Percentiles rank a stretch among this genome's conserved stretches.
These are phyloP conservation scores for Catunica adiposa DNA, from an alignment of 2,329 filamentous ascomycete genomes.

Conservation along the genomic window DNA sequence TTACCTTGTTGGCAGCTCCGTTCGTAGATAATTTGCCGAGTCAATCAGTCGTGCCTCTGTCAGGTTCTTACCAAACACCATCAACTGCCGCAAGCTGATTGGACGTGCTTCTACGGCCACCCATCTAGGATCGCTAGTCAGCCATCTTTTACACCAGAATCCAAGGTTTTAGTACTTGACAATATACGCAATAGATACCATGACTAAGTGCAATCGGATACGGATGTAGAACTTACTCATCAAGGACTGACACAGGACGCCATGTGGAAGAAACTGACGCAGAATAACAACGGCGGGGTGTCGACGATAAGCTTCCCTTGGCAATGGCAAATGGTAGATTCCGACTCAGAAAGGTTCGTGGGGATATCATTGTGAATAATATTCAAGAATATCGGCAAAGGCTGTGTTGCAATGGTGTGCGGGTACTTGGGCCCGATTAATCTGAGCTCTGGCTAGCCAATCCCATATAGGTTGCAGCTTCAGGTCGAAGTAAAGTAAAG, in stretches of 20 bases:
- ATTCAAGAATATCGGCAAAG: too few relatives aligned
- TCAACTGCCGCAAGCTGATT: constrained; percentile 91
- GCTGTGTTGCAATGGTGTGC: too few relatives aligned
- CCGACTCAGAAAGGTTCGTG: too few relatives aligned
- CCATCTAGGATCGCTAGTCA: constrained; percentile 45
- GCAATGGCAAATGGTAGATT: too few relatives aligned
- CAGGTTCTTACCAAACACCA: constrained; percentile 88
- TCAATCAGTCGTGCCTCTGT: constrained; percentile 79
- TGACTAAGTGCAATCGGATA: too few relatives aligned
- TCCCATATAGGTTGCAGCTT: too few relatives aligned
- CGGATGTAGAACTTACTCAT: constrained; percentile 35
- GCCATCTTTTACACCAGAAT: constrained; percentile 11
- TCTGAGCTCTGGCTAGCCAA: too few relatives aligned
- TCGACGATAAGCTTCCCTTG: too few relatives aligned
- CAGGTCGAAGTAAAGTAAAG: too few relatives aligned
- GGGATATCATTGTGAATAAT: too few relatives aligned
- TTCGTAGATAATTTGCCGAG: constrained; percentile 93
- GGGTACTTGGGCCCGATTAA: too few relatives aligned
- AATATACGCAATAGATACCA: not conserved
- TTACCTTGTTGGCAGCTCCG: constrained; percentile 74
- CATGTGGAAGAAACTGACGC: constrained; percentile 28
- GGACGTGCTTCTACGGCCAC: constrained; percentile 80
- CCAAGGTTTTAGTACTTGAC: not conserved
- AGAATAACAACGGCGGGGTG: not conserved
- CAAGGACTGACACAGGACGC: constrained; percentile 46